phyloP scores from a whole-genome alignment of 495 filamentous ascomycete species.

The Apiosordaria backusii region DNA sequence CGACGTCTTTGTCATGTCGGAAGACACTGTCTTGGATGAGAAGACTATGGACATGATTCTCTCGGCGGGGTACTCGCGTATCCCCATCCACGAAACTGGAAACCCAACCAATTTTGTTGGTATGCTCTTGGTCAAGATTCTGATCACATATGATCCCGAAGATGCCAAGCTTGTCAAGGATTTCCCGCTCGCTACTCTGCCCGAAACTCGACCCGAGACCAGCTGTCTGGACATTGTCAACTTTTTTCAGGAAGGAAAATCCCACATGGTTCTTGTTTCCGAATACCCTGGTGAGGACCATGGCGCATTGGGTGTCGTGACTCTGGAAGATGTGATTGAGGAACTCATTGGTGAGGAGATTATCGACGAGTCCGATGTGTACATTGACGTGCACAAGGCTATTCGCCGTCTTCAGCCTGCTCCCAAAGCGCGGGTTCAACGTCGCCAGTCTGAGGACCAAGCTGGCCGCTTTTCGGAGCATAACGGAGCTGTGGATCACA shows the following conservation, averaged over 20 bases:
- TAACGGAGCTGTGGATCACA: slow-evolving; percentile 12
- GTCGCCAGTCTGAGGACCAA: slow-evolving; percentile 25
- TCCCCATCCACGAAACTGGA: slow-evolving; percentile 85
- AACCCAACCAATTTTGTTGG: slow-evolving; percentile 86
- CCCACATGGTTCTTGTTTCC: slow-evolving; percentile 96
- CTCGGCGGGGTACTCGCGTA: slow-evolving; percentile 88
- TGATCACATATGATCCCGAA: slow-evolving; percentile 98
- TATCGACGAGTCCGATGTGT: slow-evolving; percentile 85
- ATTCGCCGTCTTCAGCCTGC: slow-evolving; percentile 62
- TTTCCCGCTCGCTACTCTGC: slow-evolving; percentile 88
- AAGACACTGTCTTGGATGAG: slow-evolving; percentile 87
- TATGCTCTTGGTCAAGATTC: slow-evolving; percentile 96
- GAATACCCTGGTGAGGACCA: slow-evolving; percentile 83
- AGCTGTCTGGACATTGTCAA: slow-evolving; percentile 98
- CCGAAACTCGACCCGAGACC: slow-evolving; percentile 90
- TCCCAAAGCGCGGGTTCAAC: slow-evolving; percentile 34
- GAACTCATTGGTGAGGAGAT: slow-evolving; percentile 97
- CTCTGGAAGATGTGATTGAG: slow-evolving; percentile 96
- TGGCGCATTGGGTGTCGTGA: slow-evolving; percentile 89
- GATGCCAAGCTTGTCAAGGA: slow-evolving; percentile 79
- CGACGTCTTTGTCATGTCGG: slow-evolving; percentile 92
- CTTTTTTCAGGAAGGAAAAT: slow-evolving; percentile 98
- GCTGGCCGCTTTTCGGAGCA: slow-evolving; percentile 12
- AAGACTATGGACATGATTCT: slow-evolving; percentile 88
- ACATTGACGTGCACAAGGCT: slow-evolving; percentile 93